Percentiles rank a stretch among this genome's conserved stretches.
Evolutionary conservation across 192 early-diverging fungal species (phyloP).

Genomic region (Rhizophagus clarus): DNA sequence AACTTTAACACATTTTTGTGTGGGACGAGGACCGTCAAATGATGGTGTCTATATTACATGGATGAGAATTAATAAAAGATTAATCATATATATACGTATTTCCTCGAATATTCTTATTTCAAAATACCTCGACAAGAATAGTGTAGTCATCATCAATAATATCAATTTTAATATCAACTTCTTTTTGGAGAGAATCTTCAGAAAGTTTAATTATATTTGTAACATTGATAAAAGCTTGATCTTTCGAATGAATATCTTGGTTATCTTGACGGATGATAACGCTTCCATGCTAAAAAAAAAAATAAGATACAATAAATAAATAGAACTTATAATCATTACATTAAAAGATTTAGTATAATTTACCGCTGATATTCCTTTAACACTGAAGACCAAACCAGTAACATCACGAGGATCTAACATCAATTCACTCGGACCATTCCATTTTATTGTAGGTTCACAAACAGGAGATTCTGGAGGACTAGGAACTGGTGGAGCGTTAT

Average conservation of each 20-base stretch:
- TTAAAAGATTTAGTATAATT: neutral
- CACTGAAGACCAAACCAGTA: conserved; percentile 19
- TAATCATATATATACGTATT: neutral
- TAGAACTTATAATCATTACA: neutral
- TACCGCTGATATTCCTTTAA: conserved; percentile 27
- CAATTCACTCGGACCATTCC: conserved; percentile 22
- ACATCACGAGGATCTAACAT: conserved; percentile 15
- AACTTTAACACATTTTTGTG: conserved; percentile 18
- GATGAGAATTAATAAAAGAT: neutral
- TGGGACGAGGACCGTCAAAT: conserved; percentile 22
- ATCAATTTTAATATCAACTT: conserved; percentile 15
- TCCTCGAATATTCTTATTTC: neutral
- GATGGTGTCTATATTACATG: conserved; percentile 18
- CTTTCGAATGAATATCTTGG: conserved; percentile 5
- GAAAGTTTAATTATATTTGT: conserved; percentile 29
- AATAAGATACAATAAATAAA: neutral
- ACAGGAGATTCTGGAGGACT: neutral
- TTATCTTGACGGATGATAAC: conserved; percentile 31
- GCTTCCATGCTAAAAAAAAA: conserved; percentile 23
- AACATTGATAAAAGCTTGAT: conserved; percentile 4
- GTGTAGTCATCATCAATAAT: conserved; percentile 15
- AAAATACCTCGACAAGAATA: conserved; percentile 22
- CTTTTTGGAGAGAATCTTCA: conserved; percentile 15
- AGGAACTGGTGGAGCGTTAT: neutral
- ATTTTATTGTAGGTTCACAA: conserved; percentile 5